Conservation (phyloP, 148 eudicot species). For the Nyssa sinensis region DNA sequence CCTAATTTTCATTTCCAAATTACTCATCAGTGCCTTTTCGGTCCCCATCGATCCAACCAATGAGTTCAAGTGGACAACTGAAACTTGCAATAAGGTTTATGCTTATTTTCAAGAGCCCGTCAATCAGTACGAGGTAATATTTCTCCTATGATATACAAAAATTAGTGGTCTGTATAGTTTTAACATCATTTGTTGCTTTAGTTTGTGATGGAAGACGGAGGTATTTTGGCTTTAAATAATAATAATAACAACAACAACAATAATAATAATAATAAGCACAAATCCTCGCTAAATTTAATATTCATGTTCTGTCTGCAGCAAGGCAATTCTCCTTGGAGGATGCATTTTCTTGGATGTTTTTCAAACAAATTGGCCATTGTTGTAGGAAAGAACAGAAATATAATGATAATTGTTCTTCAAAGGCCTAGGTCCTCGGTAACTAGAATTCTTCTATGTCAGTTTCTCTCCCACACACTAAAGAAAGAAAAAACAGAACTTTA, state of each 20-base stretch:
- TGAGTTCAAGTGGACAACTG: slow-evolving; percentile 79
- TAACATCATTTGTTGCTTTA: background rate
- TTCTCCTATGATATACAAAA: background rate
- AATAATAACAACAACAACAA: no score
- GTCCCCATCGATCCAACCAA: slow-evolving; percentile 78
- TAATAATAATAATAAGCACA: no score
- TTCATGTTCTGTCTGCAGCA: no score
- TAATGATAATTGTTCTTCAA: background rate
- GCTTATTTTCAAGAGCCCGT: slow-evolving; percentile 76
- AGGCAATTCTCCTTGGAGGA: no score
- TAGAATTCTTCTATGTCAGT: background rate
- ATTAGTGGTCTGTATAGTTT: background rate
- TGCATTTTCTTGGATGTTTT: no score
- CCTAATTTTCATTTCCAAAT: no score
- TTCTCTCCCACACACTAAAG: no score
- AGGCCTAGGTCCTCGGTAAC: background rate
- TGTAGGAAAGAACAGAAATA: no score
- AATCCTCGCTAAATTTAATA: no score
- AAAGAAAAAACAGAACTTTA: background rate
- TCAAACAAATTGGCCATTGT: no score
- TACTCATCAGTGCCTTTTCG: no score
- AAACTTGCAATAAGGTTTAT: slow-evolving; percentile 68
- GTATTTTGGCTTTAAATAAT: no score
- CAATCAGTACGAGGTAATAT: slow-evolving; percentile 85
- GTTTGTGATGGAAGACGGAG: background rate